phyloP scores from a whole-genome alignment of 345 rosid genomes.

The Ceriops decandra region DNA sequence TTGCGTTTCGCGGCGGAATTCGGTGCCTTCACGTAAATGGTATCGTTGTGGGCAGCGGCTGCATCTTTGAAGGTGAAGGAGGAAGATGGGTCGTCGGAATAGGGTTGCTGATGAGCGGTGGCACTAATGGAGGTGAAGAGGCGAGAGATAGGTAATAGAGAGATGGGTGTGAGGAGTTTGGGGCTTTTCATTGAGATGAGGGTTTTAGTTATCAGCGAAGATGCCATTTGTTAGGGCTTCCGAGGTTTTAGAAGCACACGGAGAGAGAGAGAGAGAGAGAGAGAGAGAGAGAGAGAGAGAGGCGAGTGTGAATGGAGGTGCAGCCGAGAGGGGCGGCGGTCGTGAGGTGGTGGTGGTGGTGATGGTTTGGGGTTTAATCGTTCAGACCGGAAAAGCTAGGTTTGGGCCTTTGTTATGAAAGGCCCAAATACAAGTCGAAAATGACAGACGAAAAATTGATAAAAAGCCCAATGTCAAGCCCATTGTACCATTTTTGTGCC shows the following conservation, averaged over 20 bases:
- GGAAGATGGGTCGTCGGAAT: constrained; percentile 40
- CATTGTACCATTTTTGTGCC: too few relatives aligned
- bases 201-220: constrained; percentile 38
- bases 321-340: too few relatives aligned
- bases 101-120: constrained; percentile 28
- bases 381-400: too few relatives aligned
- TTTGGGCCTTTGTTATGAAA: too few relatives aligned
- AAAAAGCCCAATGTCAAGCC: too few relatives aligned
- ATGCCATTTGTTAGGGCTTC: constrained; percentile 31
- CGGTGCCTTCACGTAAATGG: constrained; percentile 43
- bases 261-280: background rate
- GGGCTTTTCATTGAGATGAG: constrained; percentile 35
- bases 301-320: too few relatives aligned
- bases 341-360: too few relatives aligned
- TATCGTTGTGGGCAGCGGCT: constrained; percentile 24
- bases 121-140: constrained; percentile 22
- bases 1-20: constrained; percentile 29
- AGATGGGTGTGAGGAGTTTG: constrained; percentile 5
- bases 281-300: background rate
- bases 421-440: too few relatives aligned
- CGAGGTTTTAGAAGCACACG: background rate
- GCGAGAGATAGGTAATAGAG: constrained; percentile 24
- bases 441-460: too few relatives aligned
- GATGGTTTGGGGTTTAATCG: too few relatives aligned
- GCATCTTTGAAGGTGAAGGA: constrained; percentile 45